These are phyloP conservation scores for Colletotrichum siamense DNA, from an alignment of 2,329 filamentous ascomycete species.

Conservation along the genomic window DNA sequence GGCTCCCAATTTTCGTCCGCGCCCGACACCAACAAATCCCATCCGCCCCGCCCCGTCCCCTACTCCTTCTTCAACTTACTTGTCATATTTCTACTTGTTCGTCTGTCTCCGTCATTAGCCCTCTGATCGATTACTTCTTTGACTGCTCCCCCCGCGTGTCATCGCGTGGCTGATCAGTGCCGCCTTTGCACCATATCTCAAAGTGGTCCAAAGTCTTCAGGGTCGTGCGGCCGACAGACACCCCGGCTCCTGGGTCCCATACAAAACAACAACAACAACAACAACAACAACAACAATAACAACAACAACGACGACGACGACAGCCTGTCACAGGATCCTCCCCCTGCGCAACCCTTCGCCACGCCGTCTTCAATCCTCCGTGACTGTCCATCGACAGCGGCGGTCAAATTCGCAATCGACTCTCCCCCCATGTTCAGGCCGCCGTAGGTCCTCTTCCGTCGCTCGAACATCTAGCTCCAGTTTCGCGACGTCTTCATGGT, in stretches of 20 bases:
- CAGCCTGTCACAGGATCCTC: not conserved
- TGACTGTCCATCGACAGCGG: not conserved
- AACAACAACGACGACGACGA: not conserved
- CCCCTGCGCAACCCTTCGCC: not conserved
- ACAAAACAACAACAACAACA: not conserved
- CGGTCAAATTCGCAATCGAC: not conserved
- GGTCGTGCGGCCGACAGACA: not conserved
- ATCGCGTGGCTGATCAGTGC: not conserved
- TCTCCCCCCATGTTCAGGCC: slow-evolving; percentile 1
- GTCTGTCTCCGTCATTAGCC: not conserved
- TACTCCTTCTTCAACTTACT: not conserved
- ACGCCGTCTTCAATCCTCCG: not conserved
- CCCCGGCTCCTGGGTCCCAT: not conserved
- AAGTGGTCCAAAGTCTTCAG: not conserved
- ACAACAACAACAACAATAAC: not conserved
- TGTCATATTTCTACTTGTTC: not conserved
- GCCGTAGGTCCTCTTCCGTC: not conserved
- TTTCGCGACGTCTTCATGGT: slow-evolving; percentile 54
- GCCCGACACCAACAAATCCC: not conserved
- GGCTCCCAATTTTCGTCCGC: not conserved
- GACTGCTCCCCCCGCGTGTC: not conserved
- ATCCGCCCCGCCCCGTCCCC: not conserved
- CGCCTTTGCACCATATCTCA: not conserved
- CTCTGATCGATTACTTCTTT: not conserved
- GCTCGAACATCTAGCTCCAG: not conserved